Conservation (phyloP, 345 rosid genomes). For the Linum lewisii region DNA sequence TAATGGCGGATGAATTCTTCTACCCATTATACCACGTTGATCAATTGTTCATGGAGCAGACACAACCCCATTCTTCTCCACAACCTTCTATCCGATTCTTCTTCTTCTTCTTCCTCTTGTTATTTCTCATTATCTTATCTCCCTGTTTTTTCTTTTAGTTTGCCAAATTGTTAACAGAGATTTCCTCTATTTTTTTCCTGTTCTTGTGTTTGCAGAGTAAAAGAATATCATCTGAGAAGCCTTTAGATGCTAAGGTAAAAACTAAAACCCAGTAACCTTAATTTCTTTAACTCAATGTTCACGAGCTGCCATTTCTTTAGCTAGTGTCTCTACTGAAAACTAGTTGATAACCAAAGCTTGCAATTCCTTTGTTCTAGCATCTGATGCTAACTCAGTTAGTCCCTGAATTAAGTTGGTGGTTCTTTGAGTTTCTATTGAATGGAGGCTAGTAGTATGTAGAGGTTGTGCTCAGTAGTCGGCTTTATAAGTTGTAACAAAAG, state of each 20-base stretch:
- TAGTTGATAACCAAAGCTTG: too few relatives aligned
- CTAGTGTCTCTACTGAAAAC: too few relatives aligned
- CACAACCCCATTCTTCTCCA: conserved; percentile 11
- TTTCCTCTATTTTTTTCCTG: conserved; percentile 7
- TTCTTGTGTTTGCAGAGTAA: conserved; percentile 91
- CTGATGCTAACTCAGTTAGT: too few relatives aligned
- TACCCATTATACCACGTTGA: conserved; percentile 20
- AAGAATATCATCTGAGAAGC: conserved; percentile 70
- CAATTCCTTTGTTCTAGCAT: too few relatives aligned
- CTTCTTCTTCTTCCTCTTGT: conserved; percentile 15
- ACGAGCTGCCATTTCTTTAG: too few relatives aligned
- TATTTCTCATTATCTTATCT: too few relatives aligned
- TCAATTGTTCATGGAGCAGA: conserved; percentile 18
- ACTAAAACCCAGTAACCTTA: background rate
- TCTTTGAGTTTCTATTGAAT: too few relatives aligned
- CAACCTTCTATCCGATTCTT: conserved; percentile 17
- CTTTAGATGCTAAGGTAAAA: conserved; percentile 83
- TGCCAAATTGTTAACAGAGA: background rate
- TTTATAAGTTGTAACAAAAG: too few relatives aligned
- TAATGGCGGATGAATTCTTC: conserved; percentile 21
- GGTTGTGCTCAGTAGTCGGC: too few relatives aligned
- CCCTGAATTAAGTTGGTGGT: too few relatives aligned
- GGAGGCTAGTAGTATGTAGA: too few relatives aligned
- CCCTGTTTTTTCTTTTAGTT: conserved; percentile 7
- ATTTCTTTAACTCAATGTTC: background rate